Evolutionary conservation across 2,329 filamentous ascomycete species (phyloP), one percentile per base, ranked within the genome.

Genomic region (Cladosporium sp.): DNA sequence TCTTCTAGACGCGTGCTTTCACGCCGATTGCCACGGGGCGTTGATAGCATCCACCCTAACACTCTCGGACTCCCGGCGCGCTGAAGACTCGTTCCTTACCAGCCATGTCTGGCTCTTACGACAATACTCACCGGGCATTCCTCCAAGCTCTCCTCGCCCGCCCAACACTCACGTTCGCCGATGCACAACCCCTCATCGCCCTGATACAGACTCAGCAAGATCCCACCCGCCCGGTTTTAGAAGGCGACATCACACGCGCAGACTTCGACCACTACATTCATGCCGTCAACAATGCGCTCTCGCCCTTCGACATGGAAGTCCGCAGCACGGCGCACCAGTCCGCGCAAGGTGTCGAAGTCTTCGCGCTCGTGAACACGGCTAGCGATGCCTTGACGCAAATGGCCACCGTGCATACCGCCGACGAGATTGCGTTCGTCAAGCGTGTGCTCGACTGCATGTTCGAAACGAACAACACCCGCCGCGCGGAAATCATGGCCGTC

Each of bases 371-470:
- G 43, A 98, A 98, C 71, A 89, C 86, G 1, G 85, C 87, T 9
- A 89, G 86, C 56, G 93, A 98, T 69, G 76, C 85, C 0, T 75
- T 92, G 55, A 95, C 89, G 0, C 92, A 96, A 64, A 78, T 96
- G 37, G 89, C 91, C 2, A 97, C 93, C 0, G 83, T 81, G 0
- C 87, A 87, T 66, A 80, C 78, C 7, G 74, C 89, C 0, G 90
- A 95, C 60, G 91, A 97, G 72, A 87, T 97, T 32, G 83, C 87
- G 0, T 98, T 89, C 67, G 81, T 97, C 51, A 93, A 95, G 70
- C 79, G 93, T 8, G 69, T 96, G 3, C 79, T 98, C 1, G 91
- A 96, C 67, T 83, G 81, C 61, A 95, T 98, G 81, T 98, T 97
- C 66, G 89, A 95, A 58, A 86, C 82, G 16, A 84, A 89, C 73